A percentile compares a stretch with the other conserved stretches of the same genome.
Conservation (phyloP, 2,329 filamentous ascomycete species). For the Scedosporium minutisporum region DNA sequence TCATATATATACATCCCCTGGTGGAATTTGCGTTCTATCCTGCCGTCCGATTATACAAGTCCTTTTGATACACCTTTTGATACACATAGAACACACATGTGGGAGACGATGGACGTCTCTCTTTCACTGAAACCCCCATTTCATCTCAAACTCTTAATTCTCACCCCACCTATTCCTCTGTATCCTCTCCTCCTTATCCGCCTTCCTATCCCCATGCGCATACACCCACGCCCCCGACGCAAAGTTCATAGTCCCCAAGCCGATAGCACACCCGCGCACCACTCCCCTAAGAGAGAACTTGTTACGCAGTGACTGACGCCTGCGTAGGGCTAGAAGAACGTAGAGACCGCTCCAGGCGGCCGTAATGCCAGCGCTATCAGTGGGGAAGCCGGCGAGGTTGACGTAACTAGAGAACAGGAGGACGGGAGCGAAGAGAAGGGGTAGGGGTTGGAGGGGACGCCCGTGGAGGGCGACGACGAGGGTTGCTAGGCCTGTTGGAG, state of each 20-base stretch:
- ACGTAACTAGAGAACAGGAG: constrained; percentile 49
- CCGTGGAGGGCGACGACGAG: constrained; percentile 47
- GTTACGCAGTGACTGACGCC: constrained; percentile 27
- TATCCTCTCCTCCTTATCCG: constrained; percentile 36
- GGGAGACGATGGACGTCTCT: not conserved
- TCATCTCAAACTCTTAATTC: constrained; percentile 21
- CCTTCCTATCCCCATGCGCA: constrained; percentile 37
- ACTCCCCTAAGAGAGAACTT: constrained; percentile 38
- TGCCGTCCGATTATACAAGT: not conserved
- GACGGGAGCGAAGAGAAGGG: constrained; percentile 40
- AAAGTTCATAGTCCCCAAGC: constrained; percentile 37
- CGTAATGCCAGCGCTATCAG: constrained; percentile 45
- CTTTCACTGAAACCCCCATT: constrained; percentile 3
- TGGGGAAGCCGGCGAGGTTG: constrained; percentile 49
- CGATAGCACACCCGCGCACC: constrained; percentile 41
- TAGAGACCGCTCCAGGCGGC: constrained; percentile 50
- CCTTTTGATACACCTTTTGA: not conserved
- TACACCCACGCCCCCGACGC: constrained; percentile 43
- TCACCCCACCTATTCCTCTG: constrained; percentile 37
- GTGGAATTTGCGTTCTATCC: not conserved
- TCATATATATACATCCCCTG: too few species aligned
- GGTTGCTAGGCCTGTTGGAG: constrained; percentile 45
- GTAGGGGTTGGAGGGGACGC: constrained; percentile 40
- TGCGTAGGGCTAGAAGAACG: constrained; percentile 42
- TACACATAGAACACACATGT: not conserved